A percentile compares a stretch with the other conserved stretches of the same genome.
phyloP scores from a whole-genome alignment of 2,329 filamentous ascomycete genomes.

The Exophiala alcalophila region DNA sequence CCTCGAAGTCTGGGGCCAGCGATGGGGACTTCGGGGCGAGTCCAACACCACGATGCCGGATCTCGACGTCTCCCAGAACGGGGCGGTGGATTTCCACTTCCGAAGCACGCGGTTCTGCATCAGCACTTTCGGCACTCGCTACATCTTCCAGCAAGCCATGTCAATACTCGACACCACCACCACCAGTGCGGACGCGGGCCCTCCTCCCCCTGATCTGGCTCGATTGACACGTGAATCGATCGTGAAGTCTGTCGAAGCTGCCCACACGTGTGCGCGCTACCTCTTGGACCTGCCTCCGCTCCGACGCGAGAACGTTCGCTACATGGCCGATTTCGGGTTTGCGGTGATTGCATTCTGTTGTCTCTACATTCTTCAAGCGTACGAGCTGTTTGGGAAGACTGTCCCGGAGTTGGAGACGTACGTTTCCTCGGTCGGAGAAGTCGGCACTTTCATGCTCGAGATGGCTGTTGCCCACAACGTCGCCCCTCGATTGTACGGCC shows the following conservation, averaged over 20 bases:
- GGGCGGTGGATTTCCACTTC: constrained; percentile 14
- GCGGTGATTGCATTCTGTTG: constrained; percentile 13
- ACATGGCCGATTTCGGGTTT: constrained; percentile 11
- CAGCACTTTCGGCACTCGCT: constrained; percentile 7
- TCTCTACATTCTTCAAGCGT: constrained; percentile 12
- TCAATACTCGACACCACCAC: constrained; percentile 3
- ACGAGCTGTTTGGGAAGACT: constrained; percentile 4
- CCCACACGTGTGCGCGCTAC: constrained; percentile 10
- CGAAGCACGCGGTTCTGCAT: constrained; percentile 10
- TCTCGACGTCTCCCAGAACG: constrained; percentile 8
- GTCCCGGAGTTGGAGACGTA: neutral
- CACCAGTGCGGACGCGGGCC: no score
- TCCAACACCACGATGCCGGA: constrained; percentile 10
- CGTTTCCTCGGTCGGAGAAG: constrained; percentile 8
- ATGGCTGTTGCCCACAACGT: constrained; percentile 13
- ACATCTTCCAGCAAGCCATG: constrained; percentile 4
- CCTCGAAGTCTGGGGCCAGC: constrained; percentile 12
- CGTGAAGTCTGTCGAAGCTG: constrained; percentile 13
- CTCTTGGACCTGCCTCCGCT: constrained; percentile 10
- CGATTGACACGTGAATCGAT: constrained; percentile 7
- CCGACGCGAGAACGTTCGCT: constrained; percentile 6
- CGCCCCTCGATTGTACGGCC: constrained; percentile 6
- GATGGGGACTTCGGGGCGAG: constrained; percentile 15
- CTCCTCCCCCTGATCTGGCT: neutral
- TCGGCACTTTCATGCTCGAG: constrained; percentile 11